These are phyloP conservation scores for Schizopora paradoxa DNA, from an alignment of 1,284 basidiomycete genomes.

Conservation along the genomic window DNA sequence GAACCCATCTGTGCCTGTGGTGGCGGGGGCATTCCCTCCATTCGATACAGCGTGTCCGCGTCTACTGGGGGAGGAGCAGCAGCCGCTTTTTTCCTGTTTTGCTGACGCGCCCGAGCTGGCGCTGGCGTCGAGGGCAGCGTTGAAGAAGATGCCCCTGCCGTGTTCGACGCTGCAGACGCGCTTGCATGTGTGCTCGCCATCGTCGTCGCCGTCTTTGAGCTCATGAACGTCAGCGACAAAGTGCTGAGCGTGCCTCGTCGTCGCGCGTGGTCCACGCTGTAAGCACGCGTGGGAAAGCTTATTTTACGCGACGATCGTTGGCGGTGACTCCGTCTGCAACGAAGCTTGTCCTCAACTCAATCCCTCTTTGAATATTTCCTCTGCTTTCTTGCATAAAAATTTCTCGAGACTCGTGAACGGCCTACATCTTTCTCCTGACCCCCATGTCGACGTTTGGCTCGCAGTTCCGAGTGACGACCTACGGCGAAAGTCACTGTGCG, in stretches of 20 bases:
- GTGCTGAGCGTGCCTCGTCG: no score
- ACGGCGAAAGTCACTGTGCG: constrained; percentile 96
- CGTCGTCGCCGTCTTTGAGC: no score
- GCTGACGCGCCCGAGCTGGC: no score
- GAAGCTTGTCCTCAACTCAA: not conserved
- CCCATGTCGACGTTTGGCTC: constrained; percentile 91
- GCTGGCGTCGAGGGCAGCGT: not conserved
- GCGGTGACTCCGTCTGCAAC: no score
- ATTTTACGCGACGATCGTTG: no score
- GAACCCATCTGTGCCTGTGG: not conserved
- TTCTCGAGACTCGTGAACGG: constrained; percentile 5
- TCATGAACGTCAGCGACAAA: no score
- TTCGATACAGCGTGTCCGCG: constrained; percentile 14
- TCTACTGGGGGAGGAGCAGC: constrained; percentile 3
- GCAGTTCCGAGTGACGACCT: constrained; percentile 92
- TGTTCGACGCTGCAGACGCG: not conserved
- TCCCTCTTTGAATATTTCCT: not conserved
- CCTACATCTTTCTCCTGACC: constrained; percentile 10
- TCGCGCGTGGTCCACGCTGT: no score
- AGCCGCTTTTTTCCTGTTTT: constrained; percentile 5
- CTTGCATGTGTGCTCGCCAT: no score
- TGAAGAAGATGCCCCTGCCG: constrained; percentile 1
- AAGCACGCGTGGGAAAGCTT: no score
- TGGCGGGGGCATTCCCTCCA: not conserved
- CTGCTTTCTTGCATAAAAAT: not conserved